phyloP scores from a whole-genome alignment of 2,329 filamentous ascomycete genomes.

The Monosporascus sp. region DNA sequence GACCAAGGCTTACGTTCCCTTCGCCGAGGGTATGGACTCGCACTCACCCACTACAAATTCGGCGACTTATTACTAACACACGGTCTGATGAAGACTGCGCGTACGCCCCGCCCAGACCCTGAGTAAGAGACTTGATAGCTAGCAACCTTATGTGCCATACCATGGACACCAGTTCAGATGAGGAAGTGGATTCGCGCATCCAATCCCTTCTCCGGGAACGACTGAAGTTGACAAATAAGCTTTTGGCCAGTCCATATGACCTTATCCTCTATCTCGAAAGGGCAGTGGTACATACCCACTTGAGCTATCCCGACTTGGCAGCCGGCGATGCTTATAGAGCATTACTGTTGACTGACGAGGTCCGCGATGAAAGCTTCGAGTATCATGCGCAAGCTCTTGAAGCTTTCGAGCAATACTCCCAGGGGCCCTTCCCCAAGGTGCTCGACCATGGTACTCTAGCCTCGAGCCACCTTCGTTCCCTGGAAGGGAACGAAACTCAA shows the following conservation, averaged over 20 bases:
- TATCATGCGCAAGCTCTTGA: conserved; percentile 66
- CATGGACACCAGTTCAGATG: conserved; percentile 22
- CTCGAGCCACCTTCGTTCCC: conserved; percentile 25
- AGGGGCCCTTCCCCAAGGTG: conserved; percentile 37
- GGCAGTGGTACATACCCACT: conserved; percentile 62
- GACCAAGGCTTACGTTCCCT: not conserved
- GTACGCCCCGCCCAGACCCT: not conserved
- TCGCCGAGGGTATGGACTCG: not conserved
- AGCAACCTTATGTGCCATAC: not conserved
- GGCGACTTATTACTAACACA: not conserved
- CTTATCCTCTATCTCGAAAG: conserved; percentile 63
- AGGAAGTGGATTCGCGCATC: conserved; percentile 34
- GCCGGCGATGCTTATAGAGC: conserved; percentile 87
- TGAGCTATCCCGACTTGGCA: conserved; percentile 86
- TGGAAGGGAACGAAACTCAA: conserved; percentile 28
- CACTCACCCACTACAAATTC: not conserved
- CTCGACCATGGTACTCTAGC: conserved; percentile 40
- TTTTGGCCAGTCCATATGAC: conserved; percentile 53
- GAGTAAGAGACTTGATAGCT: too few species aligned
- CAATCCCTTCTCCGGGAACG: conserved; percentile 49
- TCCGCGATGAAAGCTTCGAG: conserved; percentile 73
- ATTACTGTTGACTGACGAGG: conserved; percentile 78
- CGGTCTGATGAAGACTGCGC: not conserved
- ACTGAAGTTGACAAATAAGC: conserved; percentile 49
- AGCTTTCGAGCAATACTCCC: conserved; percentile 38